Evolutionary conservation across 352 stramenopile species (phyloP).

Genomic region (Elongisporangium prolatum): DNA sequence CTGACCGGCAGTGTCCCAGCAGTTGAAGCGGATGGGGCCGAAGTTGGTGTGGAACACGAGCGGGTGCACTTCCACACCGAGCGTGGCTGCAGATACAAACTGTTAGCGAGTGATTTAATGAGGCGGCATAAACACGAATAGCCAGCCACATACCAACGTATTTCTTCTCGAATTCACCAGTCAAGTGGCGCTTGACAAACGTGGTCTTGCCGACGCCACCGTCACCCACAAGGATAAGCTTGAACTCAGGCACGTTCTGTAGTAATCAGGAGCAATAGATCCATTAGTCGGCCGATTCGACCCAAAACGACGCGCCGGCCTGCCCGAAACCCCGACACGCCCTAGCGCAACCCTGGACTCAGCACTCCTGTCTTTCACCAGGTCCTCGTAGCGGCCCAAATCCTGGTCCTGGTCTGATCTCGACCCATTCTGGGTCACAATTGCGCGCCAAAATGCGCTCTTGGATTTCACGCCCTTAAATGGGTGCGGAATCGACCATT

Average conservation of each 20-base stretch:
- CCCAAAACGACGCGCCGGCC: neutral
- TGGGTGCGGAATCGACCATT: neutral
- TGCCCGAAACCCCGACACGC: neutral
- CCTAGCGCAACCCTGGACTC: neutral
- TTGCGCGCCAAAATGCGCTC: neutral
- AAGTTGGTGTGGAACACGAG: constrained; percentile 99
- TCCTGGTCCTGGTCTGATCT: neutral
- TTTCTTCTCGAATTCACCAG: constrained; percentile 99
- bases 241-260: constrained; percentile 97
- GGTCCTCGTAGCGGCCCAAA: neutral
- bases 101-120: neutral
- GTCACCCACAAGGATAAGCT: constrained; percentile 99
- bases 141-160: constrained; percentile 86
- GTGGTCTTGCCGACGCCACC: constrained; percentile 99
- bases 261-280: neutral
- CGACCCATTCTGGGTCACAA: neutral
- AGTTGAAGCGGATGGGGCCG: constrained; percentile 99
- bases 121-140: neutral
- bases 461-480: neutral
- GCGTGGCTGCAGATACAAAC: constrained; percentile 70
- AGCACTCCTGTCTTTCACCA: neutral
- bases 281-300: neutral
- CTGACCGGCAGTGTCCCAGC: constrained; percentile 99
- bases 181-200: constrained; percentile 99
- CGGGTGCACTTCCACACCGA: constrained; percentile 99